These are phyloP conservation scores for Kwoniella dendrophila DNA, from an alignment of 768 basidiomycete genomes.

Conservation along the genomic window DNA sequence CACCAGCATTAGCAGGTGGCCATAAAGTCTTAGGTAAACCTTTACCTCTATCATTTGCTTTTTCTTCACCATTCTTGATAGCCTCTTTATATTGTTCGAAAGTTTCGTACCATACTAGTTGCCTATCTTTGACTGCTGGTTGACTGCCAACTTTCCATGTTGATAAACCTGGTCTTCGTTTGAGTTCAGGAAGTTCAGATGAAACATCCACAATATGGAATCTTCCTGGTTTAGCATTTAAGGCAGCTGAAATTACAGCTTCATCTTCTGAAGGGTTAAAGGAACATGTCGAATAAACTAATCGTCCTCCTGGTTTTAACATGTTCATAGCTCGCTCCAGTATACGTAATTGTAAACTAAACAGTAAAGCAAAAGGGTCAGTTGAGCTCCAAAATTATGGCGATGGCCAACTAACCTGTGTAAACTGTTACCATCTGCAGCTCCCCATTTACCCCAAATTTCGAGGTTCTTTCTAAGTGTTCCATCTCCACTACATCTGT, in stretches of 20 bases:
- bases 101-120: conserved; percentile 51
- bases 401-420: conserved; percentile 66
- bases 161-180: conserved; percentile 73
- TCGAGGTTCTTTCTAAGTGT: conserved; percentile 91
- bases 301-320: conserved; percentile 78
- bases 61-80: conserved; percentile 59
- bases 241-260: conserved; percentile 84
- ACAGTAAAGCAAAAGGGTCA: conserved; percentile 8
- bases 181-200: conserved; percentile 68
- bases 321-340: conserved; percentile 89
- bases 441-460: conserved; percentile 92
- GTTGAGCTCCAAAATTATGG: neutral
- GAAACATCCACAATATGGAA: conserved; percentile 82
- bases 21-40: conserved; percentile 66
- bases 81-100: conserved; percentile 66
- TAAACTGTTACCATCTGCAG: conserved; percentile 84
- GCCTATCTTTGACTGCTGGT: conserved; percentile 15
- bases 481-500: conserved; percentile 82
- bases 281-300: conserved; percentile 98
- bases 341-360: conserved; percentile 87
- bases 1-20: conserved; percentile 69
- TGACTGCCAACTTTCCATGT: conserved; percentile 71
- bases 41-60: conserved; percentile 62
- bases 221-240: conserved; percentile 65
- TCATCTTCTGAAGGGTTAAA: conserved; percentile 97